These are phyloP conservation scores for Coemansia sp. DNA, from an alignment of 192 early-diverging fungal genomes.

Conservation along the genomic window DNA sequence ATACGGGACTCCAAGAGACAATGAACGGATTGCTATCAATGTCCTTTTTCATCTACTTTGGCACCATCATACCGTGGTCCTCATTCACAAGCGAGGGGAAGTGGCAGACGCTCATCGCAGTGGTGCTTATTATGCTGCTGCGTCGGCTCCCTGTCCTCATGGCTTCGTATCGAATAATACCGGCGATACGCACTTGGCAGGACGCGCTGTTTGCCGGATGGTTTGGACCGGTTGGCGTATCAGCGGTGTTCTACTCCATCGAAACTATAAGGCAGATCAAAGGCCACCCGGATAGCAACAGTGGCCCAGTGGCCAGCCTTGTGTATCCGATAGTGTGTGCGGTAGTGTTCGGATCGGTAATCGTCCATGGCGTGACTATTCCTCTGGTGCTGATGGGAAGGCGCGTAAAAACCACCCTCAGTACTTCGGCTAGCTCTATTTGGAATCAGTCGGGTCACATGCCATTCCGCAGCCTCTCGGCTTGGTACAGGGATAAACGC, in stretches of 20 bases:
- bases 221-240: constrained; percentile 88
- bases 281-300: constrained; percentile 25
- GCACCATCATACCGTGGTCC: constrained; percentile 71
- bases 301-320: not conserved
- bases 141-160: constrained; percentile 74
- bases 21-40: constrained; percentile 86
- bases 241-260: constrained; percentile 60
- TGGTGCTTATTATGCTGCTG: constrained; percentile 64
- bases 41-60: constrained; percentile 87
- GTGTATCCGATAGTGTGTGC: constrained; percentile 66
- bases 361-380: constrained; percentile 82
- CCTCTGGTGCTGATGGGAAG: constrained; percentile 69
- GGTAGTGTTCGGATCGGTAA: constrained; percentile 75
- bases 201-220: constrained; percentile 84
- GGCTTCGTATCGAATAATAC: constrained; percentile 61
- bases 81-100: constrained; percentile 57
- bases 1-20: constrained; percentile 85
- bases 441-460: constrained; percentile 12
- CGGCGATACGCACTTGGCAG: constrained; percentile 65
- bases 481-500: not conserved
- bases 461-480: constrained; percentile 1
- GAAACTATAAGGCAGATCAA: constrained; percentile 45
- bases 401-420: constrained; percentile 32
- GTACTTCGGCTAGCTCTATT: constrained; percentile 13
- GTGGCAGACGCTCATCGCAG: constrained; percentile 68